These are phyloP conservation scores for Diutina sp. DNA, from an alignment of 1,139 yeast genomes.

Conservation along the genomic window DNA sequence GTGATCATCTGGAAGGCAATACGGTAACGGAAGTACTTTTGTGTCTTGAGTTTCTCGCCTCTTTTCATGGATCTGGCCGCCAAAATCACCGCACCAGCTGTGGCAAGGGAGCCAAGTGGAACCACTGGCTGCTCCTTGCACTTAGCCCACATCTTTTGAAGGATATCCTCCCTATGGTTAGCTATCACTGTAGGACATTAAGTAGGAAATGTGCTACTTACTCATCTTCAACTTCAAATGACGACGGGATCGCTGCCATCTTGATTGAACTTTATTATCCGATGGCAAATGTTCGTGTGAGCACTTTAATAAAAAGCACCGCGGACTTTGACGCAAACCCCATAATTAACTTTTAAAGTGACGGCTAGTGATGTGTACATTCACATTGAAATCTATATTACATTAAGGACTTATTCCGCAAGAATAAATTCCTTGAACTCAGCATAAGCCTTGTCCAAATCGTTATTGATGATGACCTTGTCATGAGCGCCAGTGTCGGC, in stretches of 20 bases:
- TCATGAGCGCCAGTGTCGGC: constrained; percentile 90
- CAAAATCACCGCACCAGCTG: constrained; percentile 67
- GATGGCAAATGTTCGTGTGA: not conserved
- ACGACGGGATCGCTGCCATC: not conserved
- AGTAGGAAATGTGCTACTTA: not conserved
- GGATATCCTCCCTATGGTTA: constrained; percentile 10
- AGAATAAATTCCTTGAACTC: constrained; percentile 72
- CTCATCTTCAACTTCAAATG: constrained; percentile 1
- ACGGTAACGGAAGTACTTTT: constrained; percentile 81
- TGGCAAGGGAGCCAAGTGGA: constrained; percentile 68
- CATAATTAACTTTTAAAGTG: not conserved
- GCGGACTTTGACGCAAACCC: not conserved
- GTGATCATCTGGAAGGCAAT: constrained; percentile 80
- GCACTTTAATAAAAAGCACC: not conserved
- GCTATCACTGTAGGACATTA: not conserved
- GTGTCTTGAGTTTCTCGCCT: constrained; percentile 69
- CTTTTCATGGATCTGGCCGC: constrained; percentile 66
- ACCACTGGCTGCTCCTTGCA: constrained; percentile 69
- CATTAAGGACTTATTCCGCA: constrained; percentile 7
- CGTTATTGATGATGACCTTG: constrained; percentile 77
- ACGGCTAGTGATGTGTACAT: not conserved
- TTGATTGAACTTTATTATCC: not conserved
- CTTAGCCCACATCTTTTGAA: constrained; percentile 12
- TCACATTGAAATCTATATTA: not conserved
- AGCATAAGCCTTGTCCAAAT: constrained; percentile 74